These are phyloP conservation scores for Vigna radiata DNA, from an alignment of 306 rosid genomes.

Conservation along the genomic window DNA sequence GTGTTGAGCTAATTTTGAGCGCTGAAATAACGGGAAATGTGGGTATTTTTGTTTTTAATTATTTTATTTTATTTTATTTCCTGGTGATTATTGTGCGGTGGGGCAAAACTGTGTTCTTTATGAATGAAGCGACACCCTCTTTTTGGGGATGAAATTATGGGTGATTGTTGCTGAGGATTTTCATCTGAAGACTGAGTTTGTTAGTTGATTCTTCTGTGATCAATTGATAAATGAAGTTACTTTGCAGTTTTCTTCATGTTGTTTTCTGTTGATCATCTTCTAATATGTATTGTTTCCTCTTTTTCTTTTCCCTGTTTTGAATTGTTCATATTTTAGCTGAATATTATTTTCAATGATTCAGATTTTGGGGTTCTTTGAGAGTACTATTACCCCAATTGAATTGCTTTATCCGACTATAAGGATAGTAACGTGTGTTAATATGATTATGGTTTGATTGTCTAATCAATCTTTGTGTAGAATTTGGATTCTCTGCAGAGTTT, in stretches of 20 bases:
- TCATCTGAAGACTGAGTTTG: constrained; percentile 30
- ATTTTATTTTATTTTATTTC: background rate
- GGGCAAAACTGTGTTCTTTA: constrained; percentile 30
- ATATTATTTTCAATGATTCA: background rate
- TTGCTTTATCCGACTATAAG: background rate
- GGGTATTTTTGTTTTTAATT: background rate
- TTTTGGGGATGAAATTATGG: constrained; percentile 45
- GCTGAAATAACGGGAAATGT: constrained; percentile 55
- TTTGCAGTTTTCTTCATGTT: constrained; percentile 18
- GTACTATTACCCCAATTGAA: background rate
- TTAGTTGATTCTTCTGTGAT: constrained; percentile 22
- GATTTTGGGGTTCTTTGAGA: background rate
- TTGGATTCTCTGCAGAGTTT: too few species aligned
- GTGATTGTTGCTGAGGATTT: constrained; percentile 7
- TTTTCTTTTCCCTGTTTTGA: background rate
- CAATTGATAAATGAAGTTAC: background rate
- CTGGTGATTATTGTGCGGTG: constrained; percentile 35
- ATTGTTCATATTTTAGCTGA: background rate
- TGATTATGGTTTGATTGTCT: constrained; percentile 18
- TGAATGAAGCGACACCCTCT: constrained; percentile 41
- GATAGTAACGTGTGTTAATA: constrained; percentile 11
- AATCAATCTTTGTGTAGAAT: background rate
- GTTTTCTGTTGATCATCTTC: constrained; percentile 14
- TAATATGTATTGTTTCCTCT: background rate
- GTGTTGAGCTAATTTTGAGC: constrained; percentile 42